A percentile compares a stretch with the other conserved stretches of the same genome.
phyloP scores from a whole-genome alignment of 108 stramenopile genomes.

The Nitzschia palea region DNA sequence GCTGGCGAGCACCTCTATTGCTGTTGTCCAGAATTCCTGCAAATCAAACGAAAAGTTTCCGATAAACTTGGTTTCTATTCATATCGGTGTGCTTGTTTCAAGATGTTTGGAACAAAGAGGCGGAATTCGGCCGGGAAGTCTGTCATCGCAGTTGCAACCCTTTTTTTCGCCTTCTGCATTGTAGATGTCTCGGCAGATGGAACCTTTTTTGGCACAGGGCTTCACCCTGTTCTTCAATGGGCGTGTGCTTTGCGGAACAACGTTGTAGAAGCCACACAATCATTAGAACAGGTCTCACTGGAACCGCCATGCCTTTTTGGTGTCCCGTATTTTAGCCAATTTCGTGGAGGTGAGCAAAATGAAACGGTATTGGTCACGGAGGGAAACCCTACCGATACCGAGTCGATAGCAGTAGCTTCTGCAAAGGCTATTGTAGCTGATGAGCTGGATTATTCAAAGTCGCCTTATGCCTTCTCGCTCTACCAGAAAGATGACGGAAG shows the following conservation, averaged over 20 bases:
- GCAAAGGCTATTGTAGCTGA: too few species aligned
- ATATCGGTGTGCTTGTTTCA: not conserved
- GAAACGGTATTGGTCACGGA: not conserved
- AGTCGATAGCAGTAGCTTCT: too few species aligned
- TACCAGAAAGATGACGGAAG: constrained; percentile 59
- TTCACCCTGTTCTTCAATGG: not conserved
- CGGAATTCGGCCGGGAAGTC: not conserved
- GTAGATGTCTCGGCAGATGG: too few species aligned
- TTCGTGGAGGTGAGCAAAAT: not conserved
- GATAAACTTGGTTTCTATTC: too few species aligned
- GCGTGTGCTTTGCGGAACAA: not conserved
- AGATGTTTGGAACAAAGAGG: not conserved
- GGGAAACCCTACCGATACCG: not conserved
- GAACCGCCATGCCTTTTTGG: not conserved
- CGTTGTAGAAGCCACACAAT: not conserved
- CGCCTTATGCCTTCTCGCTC: constrained; percentile 20
- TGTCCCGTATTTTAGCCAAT: not conserved
- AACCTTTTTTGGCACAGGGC: too few species aligned
- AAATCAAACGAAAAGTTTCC: too few species aligned
- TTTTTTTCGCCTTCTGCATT: too few species aligned
- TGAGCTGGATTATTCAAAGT: not conserved
- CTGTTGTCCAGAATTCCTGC: too few species aligned
- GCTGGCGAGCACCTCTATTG: too few species aligned
- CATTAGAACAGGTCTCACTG: not conserved
- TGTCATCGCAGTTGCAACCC: too few species aligned